Conservation (phyloP, 768 basidiomycete genomes). For the Termitomyces sp. region DNA sequence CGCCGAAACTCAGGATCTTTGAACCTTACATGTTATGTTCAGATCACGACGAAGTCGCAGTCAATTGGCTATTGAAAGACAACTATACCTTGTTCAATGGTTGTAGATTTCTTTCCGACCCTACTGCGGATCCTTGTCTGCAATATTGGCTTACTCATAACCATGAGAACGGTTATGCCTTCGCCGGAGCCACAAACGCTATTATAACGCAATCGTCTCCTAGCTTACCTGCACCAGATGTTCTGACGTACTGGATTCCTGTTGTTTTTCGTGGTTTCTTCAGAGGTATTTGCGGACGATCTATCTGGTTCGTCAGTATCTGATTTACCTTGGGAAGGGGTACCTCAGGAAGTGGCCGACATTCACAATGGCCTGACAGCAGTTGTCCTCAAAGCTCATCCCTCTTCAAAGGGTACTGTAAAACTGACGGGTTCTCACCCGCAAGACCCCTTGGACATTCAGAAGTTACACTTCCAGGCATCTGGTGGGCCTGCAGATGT, state of each 20-base stretch:
- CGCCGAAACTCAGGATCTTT: background rate
- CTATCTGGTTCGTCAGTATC: background rate
- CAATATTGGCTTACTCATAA: slow-evolving; percentile 19
- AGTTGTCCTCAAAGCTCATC: too few relatives aligned
- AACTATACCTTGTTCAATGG: slow-evolving; percentile 23
- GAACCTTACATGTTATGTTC: background rate
- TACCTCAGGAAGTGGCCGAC: too few relatives aligned
- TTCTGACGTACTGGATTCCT: slow-evolving; percentile 23
- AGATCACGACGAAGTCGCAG: slow-evolving; percentile 29
- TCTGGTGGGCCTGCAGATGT: too few relatives aligned
- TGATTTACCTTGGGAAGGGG: too few relatives aligned
- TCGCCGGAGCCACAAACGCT: slow-evolving; percentile 18
- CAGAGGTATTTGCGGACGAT: slow-evolving; percentile 14
- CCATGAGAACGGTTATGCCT: slow-evolving; percentile 23
- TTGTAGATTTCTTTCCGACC: slow-evolving; percentile 23
- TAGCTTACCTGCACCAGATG: slow-evolving; percentile 18
- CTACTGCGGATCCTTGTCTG: slow-evolving; percentile 25
- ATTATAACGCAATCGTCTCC: slow-evolving; percentile 20
- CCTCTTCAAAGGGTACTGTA: too few relatives aligned
- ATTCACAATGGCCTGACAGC: too few relatives aligned
- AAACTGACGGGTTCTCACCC: too few relatives aligned
- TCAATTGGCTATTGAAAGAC: slow-evolving; percentile 25
- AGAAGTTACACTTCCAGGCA: too few relatives aligned
- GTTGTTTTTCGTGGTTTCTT: slow-evolving; percentile 25
- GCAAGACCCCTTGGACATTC: too few relatives aligned